Evolutionary conservation across 257 asterid genomes (phyloP), one percentile per base, ranked within the genome.

Genomic region (Osmanthus fragrans): DNA sequence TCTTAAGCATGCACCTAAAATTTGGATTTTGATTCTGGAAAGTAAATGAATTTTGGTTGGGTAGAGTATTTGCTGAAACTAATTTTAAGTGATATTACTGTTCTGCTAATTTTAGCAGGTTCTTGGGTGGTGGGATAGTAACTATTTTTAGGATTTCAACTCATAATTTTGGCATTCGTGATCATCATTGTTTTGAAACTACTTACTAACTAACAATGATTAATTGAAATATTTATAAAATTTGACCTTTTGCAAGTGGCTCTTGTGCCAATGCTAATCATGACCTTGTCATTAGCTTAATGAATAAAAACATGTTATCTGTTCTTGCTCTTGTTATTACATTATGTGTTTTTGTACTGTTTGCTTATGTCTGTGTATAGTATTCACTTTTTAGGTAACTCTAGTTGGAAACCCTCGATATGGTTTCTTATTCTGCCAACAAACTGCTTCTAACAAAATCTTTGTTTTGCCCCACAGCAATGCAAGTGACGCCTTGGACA

Each of bases 401-500:
- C 16, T 42, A 12, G 16, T 10, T 42, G 49, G 34, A 63, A 23
- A 63, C 69, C 4, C 27, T 12, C 2, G 0, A 12, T 63, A 72
- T 45, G 19, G 12, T 15, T 23, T 65, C 30, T 51, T 67, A 60
- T 60, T 76, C 70, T 32, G 65, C 60, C 27, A 10, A 18, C 27
- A 18, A 64, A 74, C 33, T 63, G 69, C 37, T 75, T 73, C 81
- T 74, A 37, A 34, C 11, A 56, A 65, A 67, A 49, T 27, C 21
- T 23, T 75, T 11, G 39, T 80, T 80, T 77, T 77, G 68, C 51
- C 71, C 72, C 54, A 21, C 92, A 92, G 99, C 84, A 96, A 96
- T 83, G 98, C 99, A 75, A 96, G 99, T 84, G 99, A 96, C 85
- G 99, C 99, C 74, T 72, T 96, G 93, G 99, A 96, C 89, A 96